Base-by-base conservation (phyloP, 805 yeast genomes). In the Spathaspora girioi region DNA sequence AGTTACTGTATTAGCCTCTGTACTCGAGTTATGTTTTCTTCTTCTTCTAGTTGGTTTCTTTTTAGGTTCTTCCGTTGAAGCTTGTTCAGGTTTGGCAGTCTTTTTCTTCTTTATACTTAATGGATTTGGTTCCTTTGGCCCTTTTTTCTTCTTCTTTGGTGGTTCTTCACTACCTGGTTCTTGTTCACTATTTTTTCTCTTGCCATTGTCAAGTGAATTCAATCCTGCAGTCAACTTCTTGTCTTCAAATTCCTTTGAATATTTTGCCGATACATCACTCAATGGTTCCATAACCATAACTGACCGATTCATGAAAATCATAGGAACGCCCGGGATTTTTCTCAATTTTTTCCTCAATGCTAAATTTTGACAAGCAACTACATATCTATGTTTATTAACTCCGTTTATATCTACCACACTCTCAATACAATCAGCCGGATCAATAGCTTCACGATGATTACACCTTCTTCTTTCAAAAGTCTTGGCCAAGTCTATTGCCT, bases 221-320 rank as follows among this genome's bases (percentile, higher is more conserved):
- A 94, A 77, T 0, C 98, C 98, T 20, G 78, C 80, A 2, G 81
- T 81, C 48, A 94, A 74, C 61, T 94, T 94, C 44, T 77, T 74
- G 1, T 71, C 65, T 67, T 94, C 99, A 41, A 77, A 71, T 27
- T 67, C 59, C n/a, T 62, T 58, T 1, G 76, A 65, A 29, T 57
- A 68, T 32, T 59, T 60, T 14, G 64, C 58, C 43, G 93, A 86
- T 6, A 89, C 88, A 38, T 78, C 79, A 48, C 96, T 87, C 58
- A 91, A 71, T 7, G 97, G 97, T 68, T 94, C 99, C 94, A 94
- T 83, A 26, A 94, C 84, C 93, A 94, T 89, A 15, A 94, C 99
- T 1, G 97, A 83, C 54, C 97, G 78, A 62, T 87, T 85, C 82
- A 94, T 83, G 66, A 87, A 92, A 9, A 93, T 73, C 56, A 94